These are phyloP conservation scores for Centella asiatica DNA, from an alignment of 129 eudicot genomes.

Conservation along the genomic window DNA sequence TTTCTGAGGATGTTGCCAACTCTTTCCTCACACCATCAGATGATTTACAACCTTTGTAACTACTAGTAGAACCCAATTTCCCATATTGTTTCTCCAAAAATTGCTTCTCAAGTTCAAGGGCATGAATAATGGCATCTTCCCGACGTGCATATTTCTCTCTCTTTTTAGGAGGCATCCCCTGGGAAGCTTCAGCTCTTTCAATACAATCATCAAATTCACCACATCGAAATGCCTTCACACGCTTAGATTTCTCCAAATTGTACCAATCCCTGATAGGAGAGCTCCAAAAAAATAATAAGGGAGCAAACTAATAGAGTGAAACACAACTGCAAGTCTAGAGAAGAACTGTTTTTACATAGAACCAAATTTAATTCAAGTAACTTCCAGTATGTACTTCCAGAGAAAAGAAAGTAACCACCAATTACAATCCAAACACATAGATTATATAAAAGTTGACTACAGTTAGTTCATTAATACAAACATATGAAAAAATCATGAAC, in stretches of 20 bases:
- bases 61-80: conserved; percentile 35
- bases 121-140: conserved; percentile 68
- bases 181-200: conserved; percentile 58
- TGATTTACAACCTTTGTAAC: conserved; percentile 23
- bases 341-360: neutral
- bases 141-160: conserved; percentile 58
- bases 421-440: neutral
- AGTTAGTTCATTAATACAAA: too few relatives aligned
- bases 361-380: neutral
- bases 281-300: neutral
- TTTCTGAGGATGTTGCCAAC: conserved; percentile 22
- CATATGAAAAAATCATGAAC: neutral
- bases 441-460: too few relatives aligned
- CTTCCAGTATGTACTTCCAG: neutral
- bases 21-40: conserved; percentile 29
- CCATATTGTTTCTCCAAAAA: conserved; percentile 56
- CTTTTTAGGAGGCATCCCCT: conserved; percentile 58
- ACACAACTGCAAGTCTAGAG: too few relatives aligned
- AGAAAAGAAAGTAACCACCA: neutral
- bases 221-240: conserved; percentile 63
- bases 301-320: neutral
- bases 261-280: conserved; percentile 58
- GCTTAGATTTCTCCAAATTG: conserved; percentile 72
- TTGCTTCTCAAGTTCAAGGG: conserved; percentile 76
- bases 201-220: conserved; percentile 78